Percentiles rank a stretch among this genome's conserved stretches.
Conservation (phyloP, 768 basidiomycete species). For the Lenzites betulinus region DNA sequence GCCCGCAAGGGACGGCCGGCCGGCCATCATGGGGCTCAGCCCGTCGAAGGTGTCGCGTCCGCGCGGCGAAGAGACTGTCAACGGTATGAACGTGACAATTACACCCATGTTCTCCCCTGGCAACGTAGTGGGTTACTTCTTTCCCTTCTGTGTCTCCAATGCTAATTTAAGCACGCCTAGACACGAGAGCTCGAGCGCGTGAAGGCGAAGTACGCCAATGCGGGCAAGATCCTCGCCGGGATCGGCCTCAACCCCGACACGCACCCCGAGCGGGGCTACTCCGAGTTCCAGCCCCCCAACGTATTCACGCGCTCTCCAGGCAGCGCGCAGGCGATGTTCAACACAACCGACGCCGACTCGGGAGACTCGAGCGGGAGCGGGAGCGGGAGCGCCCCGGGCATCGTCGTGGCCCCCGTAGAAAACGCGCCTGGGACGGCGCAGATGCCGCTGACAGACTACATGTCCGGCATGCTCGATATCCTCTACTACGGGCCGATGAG, state of each 20-base stretch:
- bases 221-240: constrained; percentile 32
- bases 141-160: background rate
- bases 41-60: background rate
- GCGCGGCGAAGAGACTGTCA: background rate
- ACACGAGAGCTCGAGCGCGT: constrained; percentile 30
- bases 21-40: background rate
- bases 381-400: background rate
- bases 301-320: background rate
- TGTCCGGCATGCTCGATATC: constrained; percentile 42
- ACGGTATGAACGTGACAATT: background rate
- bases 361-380: background rate
- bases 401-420: constrained; percentile 16
- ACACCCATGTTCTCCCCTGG: constrained; percentile 27
- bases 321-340: background rate
- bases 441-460: constrained; percentile 42
- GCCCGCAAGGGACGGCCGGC: background rate
- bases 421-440: constrained; percentile 17
- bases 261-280: constrained; percentile 28
- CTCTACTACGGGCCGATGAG: constrained; percentile 50
- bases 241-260: constrained; percentile 35
- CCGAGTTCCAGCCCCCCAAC: constrained; percentile 24
- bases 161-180: constrained; percentile 16
- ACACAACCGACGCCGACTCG: background rate
- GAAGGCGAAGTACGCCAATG: constrained; percentile 34
- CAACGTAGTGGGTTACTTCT: constrained; percentile 21